phyloP scores from a whole-genome alignment of 257 asterid genomes.

The Forsythia suspensa region DNA sequence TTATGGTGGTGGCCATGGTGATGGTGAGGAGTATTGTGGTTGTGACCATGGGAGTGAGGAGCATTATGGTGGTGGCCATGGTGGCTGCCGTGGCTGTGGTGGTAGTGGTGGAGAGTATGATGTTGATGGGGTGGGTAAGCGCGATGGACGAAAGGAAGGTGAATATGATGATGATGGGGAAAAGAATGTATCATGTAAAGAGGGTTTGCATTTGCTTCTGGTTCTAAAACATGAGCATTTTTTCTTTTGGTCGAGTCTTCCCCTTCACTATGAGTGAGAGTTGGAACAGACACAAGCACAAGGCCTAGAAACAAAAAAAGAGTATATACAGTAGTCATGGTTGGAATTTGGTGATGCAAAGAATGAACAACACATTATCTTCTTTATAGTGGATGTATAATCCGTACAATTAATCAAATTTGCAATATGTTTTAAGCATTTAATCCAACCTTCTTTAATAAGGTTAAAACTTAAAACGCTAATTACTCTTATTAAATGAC shows the following conservation, averaged over 20 bases:
- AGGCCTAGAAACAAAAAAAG: background rate
- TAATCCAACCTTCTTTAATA: background rate
- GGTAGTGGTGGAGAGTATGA: too few species aligned
- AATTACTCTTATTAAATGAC: background rate
- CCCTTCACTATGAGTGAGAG: background rate
- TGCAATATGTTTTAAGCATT: background rate
- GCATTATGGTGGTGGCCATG: too few species aligned
- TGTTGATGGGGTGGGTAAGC: too few species aligned
- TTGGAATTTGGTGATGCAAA: background rate
- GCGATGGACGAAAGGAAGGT: too few species aligned
- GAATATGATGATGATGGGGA: background rate
- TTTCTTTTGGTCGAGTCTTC: background rate
- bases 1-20: too few species aligned
- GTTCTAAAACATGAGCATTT: background rate
- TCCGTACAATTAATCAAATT: background rate
- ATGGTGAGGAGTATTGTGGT: too few species aligned
- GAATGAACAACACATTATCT: background rate
- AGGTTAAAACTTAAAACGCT: too few species aligned
- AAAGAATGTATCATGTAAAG: background rate
- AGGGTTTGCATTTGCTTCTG: conserved; percentile 9
- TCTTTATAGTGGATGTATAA: background rate
- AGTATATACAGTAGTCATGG: conserved; percentile 11
- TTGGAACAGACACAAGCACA: background rate
- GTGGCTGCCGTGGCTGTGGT: too few species aligned
- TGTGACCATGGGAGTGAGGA: too few species aligned